Evolutionary conservation across 2,329 filamentous ascomycete genomes (phyloP), one percentile per base, ranked within the genome.

Genomic region (Botrytis deweyae): DNA sequence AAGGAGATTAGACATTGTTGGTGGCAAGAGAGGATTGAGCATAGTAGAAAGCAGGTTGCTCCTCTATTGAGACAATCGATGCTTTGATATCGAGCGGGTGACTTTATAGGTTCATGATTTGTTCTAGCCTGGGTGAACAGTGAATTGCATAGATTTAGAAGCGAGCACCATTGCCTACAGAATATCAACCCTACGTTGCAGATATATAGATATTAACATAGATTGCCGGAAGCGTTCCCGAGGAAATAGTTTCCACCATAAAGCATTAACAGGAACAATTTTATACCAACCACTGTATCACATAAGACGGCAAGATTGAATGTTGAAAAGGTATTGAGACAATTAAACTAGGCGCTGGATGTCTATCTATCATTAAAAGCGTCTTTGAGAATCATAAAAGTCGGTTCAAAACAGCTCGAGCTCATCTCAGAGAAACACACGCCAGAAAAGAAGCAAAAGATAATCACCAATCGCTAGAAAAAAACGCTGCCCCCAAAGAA

Each of bases 21-120:
- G 93, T 84, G 83, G 77, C 93, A 95, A 83, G 84, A 86, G 33
- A 86, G 87, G 75, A 78, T 91, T 61, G 87, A 87, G 63, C 84
- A 88, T 73, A 91, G 89, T 78, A 84, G 90, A 76, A 92, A 92
- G 82, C 90, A 93, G 81, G 86, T 95, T 40, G 91, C 89, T 46
- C 88, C 92, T 20, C 84, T 92, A 77, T 78, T 92, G 79, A 87
- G 90, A 73, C 87, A 91, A 76, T 86, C 85, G 49, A 75, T 73
- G 33, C 66, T 68, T 42, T 68, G 36, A 68, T 33, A 22, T 42
- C 0, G 18, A 42, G 9, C 10, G 3, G n/a, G 2, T 33, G 14
- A 58, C 1, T 9, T 33, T 18, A 8, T 7, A n/a, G n/a, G 14
- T 33, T 58, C 1, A 10, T 18, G 12, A 0, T 38, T 46, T 29